Conservation (phyloP, 176 grass and related monocot genomes). For the Paspalum vaginatum region DNA sequence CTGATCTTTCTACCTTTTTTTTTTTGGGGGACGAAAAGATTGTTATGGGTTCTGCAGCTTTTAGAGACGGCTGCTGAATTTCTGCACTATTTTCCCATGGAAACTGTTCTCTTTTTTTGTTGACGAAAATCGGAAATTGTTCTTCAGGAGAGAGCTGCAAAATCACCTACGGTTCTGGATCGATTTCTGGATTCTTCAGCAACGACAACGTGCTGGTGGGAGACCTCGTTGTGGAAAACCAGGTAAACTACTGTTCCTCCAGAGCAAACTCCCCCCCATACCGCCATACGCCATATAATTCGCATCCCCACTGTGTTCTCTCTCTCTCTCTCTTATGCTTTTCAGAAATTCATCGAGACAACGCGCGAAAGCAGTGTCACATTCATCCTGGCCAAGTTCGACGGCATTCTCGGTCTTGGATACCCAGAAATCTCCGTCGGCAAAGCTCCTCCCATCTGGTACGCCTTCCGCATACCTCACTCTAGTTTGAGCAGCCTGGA, state of each 20-base stretch:
- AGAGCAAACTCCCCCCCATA: background rate
- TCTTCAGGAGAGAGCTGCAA: slow-evolving; percentile 78
- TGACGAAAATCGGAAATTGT: no score
- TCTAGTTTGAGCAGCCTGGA: background rate
- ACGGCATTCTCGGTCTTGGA: slow-evolving; percentile 98
- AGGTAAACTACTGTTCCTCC: slow-evolving; percentile 38
- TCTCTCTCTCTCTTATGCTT: slow-evolving; percentile 11
- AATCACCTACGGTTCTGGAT: slow-evolving; percentile 86
- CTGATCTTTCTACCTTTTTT: background rate
- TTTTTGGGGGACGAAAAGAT: background rate
- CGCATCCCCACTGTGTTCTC: no score
- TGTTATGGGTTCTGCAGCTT: background rate
- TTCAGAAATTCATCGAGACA: slow-evolving; percentile 87
- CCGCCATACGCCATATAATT: background rate
- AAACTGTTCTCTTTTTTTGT: no score
- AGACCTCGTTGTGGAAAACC: slow-evolving; percentile 67
- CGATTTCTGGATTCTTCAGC: slow-evolving; percentile 91
- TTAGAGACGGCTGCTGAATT: background rate
- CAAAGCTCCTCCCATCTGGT: slow-evolving; percentile 73
- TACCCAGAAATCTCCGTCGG: slow-evolving; percentile 91
- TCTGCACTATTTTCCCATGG: background rate
- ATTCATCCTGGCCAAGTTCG: slow-evolving; percentile 81
- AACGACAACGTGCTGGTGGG: slow-evolving; percentile 79
- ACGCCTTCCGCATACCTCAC: background rate
- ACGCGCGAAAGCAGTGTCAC: slow-evolving; percentile 65